Conservation (phyloP, 163 green algal genomes). For the Chlorella variabilis region DNA sequence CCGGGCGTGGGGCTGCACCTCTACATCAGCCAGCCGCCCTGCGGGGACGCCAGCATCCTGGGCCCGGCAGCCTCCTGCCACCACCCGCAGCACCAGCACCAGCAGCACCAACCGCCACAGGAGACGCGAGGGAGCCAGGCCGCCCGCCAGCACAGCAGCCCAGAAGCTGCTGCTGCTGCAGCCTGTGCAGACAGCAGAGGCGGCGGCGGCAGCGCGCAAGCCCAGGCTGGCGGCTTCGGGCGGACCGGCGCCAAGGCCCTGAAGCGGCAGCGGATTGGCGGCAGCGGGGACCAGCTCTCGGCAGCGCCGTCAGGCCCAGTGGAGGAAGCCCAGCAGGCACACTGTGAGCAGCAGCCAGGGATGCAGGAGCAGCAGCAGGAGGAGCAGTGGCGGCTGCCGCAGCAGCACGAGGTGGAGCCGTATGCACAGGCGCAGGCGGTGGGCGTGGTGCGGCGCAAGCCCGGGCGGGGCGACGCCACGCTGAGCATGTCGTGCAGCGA, state of each 20-base stretch:
- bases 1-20: constrained; percentile 76
- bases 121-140: not conserved
- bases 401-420: constrained; percentile 71
- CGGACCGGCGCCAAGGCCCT: constrained; percentile 38
- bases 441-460: constrained; percentile 84
- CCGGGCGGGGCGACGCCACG: constrained; percentile 82
- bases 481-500: constrained; percentile 90
- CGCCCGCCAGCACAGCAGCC: not conserved
- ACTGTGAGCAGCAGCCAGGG: not conserved
- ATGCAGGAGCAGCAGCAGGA: constrained; percentile 11
- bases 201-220: too few relatives aligned
- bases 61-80: not conserved
- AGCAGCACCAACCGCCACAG: not conserved
- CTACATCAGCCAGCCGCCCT: constrained; percentile 84
- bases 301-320: too few relatives aligned
- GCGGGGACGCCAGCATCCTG: constrained; percentile 85
- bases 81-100: not conserved
- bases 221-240: not conserved
- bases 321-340: not conserved
- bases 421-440: constrained; percentile 45
- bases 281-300: not conserved
- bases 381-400: constrained; percentile 46
- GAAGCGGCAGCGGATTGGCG: not conserved
- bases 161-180: not conserved
- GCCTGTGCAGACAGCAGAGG: too few relatives aligned